Base-by-base conservation (phyloP, 2,329 filamentous ascomycete species). In the Fusarium sarcochroum region DNA sequence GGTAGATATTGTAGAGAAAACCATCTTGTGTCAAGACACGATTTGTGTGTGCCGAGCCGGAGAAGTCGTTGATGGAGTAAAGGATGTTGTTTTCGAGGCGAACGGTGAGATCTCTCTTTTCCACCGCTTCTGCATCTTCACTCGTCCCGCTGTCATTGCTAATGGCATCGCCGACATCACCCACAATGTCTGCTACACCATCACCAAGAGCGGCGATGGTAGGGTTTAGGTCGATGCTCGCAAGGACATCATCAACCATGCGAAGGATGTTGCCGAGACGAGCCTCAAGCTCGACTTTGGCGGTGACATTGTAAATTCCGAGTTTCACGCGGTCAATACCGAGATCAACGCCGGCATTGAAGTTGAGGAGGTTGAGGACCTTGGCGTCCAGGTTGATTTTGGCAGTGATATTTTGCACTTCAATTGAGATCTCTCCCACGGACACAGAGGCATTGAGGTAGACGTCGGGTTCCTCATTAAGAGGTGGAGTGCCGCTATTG, bases 11-110 rank as follows among this genome's bases (percentile, higher is more conserved):
- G 7, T 65, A 65, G 5, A 65, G 34, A 2, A 54, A 65, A 4
- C 62, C 62, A 13, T 65, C 62, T 41, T 65, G 60, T n/a, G 62
- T 65, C 9, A 65, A 32, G 3, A 65, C 60, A 1, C 62, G 60
- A 32, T 65, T 65, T 21, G 54, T 65, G 48, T 65, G 49, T 40
- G 42, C 56, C 7, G 62, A 65, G 5, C 62, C 62, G 13, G 62
- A 65, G 17, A 65, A 65, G 17, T 65, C 54, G 54, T 65, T 65
- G 38, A 65, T 63, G 2, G 62, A 65, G 47, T 65, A 65, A 10
- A 65, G 62, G 1, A 65, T 65, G 30, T 65, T 65, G 27, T 65
- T 60, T 5, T 65, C 62, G 1, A 65, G 37, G 15, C 62, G 62
- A 7, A 58, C 20, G 13, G 47, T 65, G 11, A 65, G 62, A 50